A percentile compares a stretch with the other conserved stretches of the same genome.
phyloP scores from a whole-genome alignment of 176 grass and related monocot species.

The Chloris gayana region DNA sequence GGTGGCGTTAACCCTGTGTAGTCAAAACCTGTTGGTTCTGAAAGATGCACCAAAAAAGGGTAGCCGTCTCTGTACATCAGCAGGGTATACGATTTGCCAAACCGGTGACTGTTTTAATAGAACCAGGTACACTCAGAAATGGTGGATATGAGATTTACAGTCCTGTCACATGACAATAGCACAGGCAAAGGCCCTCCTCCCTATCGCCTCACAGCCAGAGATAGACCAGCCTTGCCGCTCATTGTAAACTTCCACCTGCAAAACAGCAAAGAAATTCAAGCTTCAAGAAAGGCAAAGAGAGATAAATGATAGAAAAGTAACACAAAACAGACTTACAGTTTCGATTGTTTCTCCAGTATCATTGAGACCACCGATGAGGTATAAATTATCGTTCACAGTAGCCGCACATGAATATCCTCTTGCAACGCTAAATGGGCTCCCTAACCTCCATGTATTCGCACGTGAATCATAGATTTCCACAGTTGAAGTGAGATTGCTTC shows the following conservation, averaged over 20 bases:
- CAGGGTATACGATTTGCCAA: background rate
- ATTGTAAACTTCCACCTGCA: slow-evolving; percentile 70
- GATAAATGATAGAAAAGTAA: background rate
- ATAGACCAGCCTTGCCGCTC: slow-evolving; percentile 57
- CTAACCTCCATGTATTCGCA: slow-evolving; percentile 59
- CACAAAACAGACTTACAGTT: slow-evolving; percentile 42
- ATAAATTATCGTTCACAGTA: slow-evolving; percentile 49
- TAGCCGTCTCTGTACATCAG: background rate
- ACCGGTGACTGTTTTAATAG: background rate
- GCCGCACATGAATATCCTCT: slow-evolving; percentile 71
- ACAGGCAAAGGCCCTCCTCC: slow-evolving; percentile 63
- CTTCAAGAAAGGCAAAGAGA: background rate
- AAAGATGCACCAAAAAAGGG: background rate
- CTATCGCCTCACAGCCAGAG: slow-evolving; percentile 43
- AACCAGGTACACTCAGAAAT: slow-evolving; percentile 6
- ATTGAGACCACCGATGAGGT: slow-evolving; percentile 58
- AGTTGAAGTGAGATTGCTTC: slow-evolving; percentile 47
- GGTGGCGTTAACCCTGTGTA: background rate
- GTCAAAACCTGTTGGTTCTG: background rate
- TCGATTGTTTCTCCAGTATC: slow-evolving; percentile 36
- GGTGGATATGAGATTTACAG: slow-evolving; percentile 2
- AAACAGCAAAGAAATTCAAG: background rate
- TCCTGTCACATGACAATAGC: slow-evolving; percentile 48
- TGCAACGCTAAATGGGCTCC: slow-evolving; percentile 41
- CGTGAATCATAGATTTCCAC: slow-evolving; percentile 74